Evolutionary conservation across 352 stramenopile species (phyloP).

Genomic region (Phytophthora parvispora): DNA sequence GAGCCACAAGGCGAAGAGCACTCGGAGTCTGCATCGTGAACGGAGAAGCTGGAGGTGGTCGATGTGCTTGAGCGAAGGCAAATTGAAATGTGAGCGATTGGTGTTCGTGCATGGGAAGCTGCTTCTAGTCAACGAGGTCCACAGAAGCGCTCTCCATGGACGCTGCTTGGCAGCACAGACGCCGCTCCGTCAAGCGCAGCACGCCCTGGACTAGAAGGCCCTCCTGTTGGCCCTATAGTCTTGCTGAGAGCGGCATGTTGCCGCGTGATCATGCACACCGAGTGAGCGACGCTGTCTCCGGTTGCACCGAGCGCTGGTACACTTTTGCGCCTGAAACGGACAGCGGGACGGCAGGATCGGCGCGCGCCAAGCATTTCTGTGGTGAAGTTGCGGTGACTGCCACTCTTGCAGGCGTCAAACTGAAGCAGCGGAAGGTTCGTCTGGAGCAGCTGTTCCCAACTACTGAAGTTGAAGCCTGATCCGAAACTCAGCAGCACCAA

Average conservation of each 20-base stretch:
- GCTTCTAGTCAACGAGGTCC: neutral
- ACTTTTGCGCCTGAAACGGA: conserved; percentile 8
- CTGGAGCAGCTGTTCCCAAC: neutral
- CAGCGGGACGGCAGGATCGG: conserved; percentile 11
- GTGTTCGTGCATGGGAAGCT: neutral
- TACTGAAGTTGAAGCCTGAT: conserved; percentile 13
- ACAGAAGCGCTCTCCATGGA: neutral
- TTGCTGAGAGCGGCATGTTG: neutral
- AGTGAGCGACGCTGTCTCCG: neutral
- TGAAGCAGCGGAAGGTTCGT: conserved; percentile 4
- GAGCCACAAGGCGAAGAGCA: conserved; percentile 9
- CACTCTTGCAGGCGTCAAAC: conserved; percentile 1
- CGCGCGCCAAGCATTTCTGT: neutral
- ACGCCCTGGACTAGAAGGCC: neutral
- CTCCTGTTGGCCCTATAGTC: neutral
- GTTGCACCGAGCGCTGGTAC: neutral
- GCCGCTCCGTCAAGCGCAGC: neutral
- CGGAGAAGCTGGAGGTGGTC: neutral
- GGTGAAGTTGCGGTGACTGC: neutral
- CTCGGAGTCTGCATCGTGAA: conserved; percentile 14
- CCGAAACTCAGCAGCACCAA: neutral
- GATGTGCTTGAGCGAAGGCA: conserved; percentile 9
- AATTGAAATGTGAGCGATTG: conserved; percentile 6
- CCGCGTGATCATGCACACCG: conserved; percentile 7
- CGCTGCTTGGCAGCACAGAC: conserved; percentile 15